A percentile compares a stretch with the other conserved stretches of the same genome.
Evolutionary conservation across 352 stramenopile species (phyloP).

Genomic region (Phytophthora sp.): DNA sequence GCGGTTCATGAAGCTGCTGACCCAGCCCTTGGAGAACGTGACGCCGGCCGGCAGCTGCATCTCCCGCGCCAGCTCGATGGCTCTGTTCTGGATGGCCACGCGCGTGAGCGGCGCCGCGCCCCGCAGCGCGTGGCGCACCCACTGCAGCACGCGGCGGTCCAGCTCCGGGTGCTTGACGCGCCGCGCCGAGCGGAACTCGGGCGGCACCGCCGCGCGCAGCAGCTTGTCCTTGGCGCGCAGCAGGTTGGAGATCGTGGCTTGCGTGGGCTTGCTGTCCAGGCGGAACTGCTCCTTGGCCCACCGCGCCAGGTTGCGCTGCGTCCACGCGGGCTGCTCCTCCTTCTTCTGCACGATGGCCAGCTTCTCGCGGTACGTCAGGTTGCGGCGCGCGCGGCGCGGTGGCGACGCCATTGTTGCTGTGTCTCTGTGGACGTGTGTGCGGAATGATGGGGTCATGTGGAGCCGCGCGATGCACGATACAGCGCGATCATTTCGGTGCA

Average conservation of each 20-base stretch:
- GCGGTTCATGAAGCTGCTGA: slow-evolving; percentile 63
- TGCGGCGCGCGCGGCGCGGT: no score
- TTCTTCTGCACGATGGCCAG: slow-evolving; percentile 64
- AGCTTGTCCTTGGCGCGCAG: slow-evolving; percentile 54
- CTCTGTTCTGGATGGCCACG: slow-evolving; percentile 41
- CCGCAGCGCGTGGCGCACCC: slow-evolving; percentile 47
- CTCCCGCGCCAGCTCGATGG: slow-evolving; percentile 38
- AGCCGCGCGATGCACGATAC: no score
- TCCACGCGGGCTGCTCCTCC: slow-evolving; percentile 55
- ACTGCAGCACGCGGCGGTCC: slow-evolving; percentile 49
- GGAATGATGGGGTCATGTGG: no score
- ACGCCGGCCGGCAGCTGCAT: slow-evolving; percentile 44
- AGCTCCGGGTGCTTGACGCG: slow-evolving; percentile 61
- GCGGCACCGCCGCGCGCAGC: slow-evolving; percentile 44
- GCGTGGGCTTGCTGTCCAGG: slow-evolving; percentile 52
- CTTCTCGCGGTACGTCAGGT: slow-evolving; percentile 73
- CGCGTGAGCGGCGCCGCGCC: slow-evolving; percentile 30
- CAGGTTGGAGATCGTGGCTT: slow-evolving; percentile 74
- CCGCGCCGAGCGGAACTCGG: slow-evolving; percentile 46
- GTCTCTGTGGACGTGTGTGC: no score
- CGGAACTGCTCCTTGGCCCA: slow-evolving; percentile 65
- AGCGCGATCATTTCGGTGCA: no score
- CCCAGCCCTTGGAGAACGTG: slow-evolving; percentile 70
- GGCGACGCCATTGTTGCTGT: no score
- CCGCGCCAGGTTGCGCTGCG: slow-evolving; percentile 53